Conservation (phyloP, 2,329 filamentous ascomycete genomes). For the Aspergillus sp. region DNA sequence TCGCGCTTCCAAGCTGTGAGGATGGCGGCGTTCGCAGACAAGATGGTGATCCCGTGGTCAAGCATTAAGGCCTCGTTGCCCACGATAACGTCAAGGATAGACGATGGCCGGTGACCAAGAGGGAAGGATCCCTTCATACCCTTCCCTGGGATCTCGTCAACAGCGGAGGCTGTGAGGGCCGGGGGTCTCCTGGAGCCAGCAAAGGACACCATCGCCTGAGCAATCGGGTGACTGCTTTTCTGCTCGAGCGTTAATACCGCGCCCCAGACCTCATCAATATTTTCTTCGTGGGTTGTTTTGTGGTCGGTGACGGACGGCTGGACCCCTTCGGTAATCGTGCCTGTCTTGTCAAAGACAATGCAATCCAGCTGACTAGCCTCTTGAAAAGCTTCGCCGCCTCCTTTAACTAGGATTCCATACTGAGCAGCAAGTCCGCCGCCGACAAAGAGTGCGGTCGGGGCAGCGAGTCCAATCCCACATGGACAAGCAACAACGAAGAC, state of each 20-base stretch:
- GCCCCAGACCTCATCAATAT: slow-evolving; percentile 45
- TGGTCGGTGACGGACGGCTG: slow-evolving; percentile 58
- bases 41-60: no score
- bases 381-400: slow-evolving; percentile 82
- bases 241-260: slow-evolving; percentile 55
- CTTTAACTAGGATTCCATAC: slow-evolving; percentile 77
- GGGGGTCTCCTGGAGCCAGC: no score
- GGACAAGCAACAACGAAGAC: slow-evolving; percentile 87
- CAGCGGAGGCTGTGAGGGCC: no score
- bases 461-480: slow-evolving; percentile 78
- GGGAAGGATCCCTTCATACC: not conserved
- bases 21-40: not conserved
- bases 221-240: slow-evolving; percentile 61
- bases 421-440: slow-evolving; percentile 77
- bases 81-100: no score
- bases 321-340: slow-evolving; percentile 70
- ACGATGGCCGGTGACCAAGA: no score
- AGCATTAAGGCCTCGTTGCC: no score
- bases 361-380: slow-evolving; percentile 76
- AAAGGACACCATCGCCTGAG: slow-evolving; percentile 47
- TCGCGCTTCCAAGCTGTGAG: slow-evolving; percentile 8
- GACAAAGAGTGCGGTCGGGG: slow-evolving; percentile 80
- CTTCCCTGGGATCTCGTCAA: no score
- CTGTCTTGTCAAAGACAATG: slow-evolving; percentile 87
- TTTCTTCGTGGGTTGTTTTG: slow-evolving; percentile 17